Evolutionary conservation across 164 flowering plant genomes (phyloP).

Genomic region (Chloranthus sessilifolius): DNA sequence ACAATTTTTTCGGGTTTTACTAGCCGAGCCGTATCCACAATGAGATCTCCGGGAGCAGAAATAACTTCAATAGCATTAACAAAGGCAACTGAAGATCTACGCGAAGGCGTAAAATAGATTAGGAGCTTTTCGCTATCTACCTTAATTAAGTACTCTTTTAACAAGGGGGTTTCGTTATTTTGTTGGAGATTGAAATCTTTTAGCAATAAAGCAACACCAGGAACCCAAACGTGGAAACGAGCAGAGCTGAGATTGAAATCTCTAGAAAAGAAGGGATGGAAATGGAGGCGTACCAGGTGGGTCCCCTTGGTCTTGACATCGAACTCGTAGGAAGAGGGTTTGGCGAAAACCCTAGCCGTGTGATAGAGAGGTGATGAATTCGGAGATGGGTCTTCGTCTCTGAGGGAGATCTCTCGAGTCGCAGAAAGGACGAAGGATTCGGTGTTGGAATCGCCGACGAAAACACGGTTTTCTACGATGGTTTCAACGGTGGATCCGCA

Average conservation of each 20-base stretch:
- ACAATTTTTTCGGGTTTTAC: constrained; percentile 11
- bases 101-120: constrained; percentile 49
- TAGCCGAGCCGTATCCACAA: constrained; percentile 35
- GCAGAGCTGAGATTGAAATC: constrained; percentile 6
- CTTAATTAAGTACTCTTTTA: constrained; percentile 14
- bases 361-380: constrained; percentile 4
- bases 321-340: constrained; percentile 9
- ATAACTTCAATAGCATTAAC: constrained; percentile 76
- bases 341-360: constrained; percentile 6
- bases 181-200: constrained; percentile 6
- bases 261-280: constrained; percentile 1
- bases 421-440: constrained; percentile 9
- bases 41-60: constrained; percentile 58
- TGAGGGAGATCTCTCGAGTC: constrained; percentile 1
- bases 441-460: neutral
- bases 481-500: neutral
- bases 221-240: constrained; percentile 8
- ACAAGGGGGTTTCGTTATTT: neutral
- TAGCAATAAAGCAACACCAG: constrained; percentile 5
- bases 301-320: neutral
- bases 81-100: constrained; percentile 51
- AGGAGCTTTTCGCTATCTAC: constrained; percentile 21
- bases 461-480: neutral
- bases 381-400: neutral
- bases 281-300: constrained; percentile 14